Percentiles rank a stretch among this genome's conserved stretches.
These are phyloP conservation scores for Clathrospora elynae DNA, from an alignment of 2,329 filamentous ascomycete species.

Conservation along the genomic window DNA sequence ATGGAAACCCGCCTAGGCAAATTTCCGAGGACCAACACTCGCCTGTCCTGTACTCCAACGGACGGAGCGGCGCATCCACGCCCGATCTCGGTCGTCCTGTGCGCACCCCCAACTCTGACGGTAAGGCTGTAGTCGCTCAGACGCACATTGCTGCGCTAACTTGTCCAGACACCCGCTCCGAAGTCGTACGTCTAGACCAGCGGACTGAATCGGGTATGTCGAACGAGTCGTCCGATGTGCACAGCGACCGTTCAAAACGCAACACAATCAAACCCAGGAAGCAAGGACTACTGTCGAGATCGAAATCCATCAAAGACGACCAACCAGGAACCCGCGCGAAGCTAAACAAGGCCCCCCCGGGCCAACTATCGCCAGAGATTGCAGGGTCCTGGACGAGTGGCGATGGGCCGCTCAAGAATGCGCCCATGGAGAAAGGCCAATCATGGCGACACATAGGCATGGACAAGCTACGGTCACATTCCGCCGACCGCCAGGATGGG, in stretches of 20 bases:
- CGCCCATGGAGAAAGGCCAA: constrained; percentile 69
- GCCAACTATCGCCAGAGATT: constrained; percentile 38
- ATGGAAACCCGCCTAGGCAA: constrained; percentile 44
- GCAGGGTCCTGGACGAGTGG: constrained; percentile 42
- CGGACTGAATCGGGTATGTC: constrained; percentile 39
- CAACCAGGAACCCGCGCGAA: constrained; percentile 38
- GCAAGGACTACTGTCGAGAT: constrained; percentile 47
- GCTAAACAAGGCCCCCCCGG: constrained; percentile 41
- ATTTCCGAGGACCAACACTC: constrained; percentile 43
- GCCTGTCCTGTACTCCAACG: constrained; percentile 47
- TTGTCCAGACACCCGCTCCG: constrained; percentile 39
- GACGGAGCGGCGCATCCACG: constrained; percentile 54
- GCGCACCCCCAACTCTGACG: constrained; percentile 46
- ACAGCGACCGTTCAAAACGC: constrained; percentile 30
- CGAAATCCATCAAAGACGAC: constrained; percentile 54
- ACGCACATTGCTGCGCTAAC: constrained; percentile 7
- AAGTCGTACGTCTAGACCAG: constrained; percentile 36
- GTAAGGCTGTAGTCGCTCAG: constrained; percentile 21
- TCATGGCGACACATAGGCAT: constrained; percentile 69
- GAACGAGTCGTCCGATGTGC: constrained; percentile 28
- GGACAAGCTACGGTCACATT: constrained; percentile 67
- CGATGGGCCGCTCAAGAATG: constrained; percentile 61
- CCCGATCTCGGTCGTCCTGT: constrained; percentile 52
- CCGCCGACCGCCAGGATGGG: constrained; percentile 66
- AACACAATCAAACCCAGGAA: constrained; percentile 41